Conservation (phyloP, 169 alveolate genomes). For the Eimeria maxima region DNA sequence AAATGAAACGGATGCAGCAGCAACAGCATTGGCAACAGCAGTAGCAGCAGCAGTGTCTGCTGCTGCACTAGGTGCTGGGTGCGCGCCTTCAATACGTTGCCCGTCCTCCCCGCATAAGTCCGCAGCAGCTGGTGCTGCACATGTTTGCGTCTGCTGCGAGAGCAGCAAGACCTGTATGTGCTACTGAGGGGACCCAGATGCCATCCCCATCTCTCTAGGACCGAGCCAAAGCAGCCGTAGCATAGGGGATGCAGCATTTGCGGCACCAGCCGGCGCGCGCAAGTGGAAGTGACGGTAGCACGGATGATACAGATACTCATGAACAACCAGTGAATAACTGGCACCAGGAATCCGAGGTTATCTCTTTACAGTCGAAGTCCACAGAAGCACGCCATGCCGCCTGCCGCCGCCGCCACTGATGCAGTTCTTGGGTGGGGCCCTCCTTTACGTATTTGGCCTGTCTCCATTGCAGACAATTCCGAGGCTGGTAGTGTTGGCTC, state of each 20-base stretch:
- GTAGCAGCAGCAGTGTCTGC: not conserved
- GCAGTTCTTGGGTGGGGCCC: constrained; percentile 79
- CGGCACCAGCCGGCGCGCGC: not conserved
- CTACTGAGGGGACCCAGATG: not conserved
- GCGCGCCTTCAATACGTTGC: constrained; percentile 15
- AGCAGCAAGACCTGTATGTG: constrained; percentile 43
- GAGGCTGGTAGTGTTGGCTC: not conserved
- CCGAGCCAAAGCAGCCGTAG: not conserved
- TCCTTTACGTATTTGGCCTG: constrained; percentile 52
- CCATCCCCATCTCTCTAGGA: constrained; percentile 2
- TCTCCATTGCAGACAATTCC: constrained; percentile 32
- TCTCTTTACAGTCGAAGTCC: not conserved
- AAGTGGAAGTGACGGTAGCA: not conserved
- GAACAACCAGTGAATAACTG: not conserved
- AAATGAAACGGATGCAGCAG: constrained; percentile 12
- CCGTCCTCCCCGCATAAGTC: constrained; percentile 17
- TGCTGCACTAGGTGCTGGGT: constrained; percentile 27
- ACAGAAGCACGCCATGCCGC: constrained; percentile 28
- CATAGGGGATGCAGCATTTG: not conserved
- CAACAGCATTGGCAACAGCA: not conserved
- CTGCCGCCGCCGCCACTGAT: constrained; percentile 67
- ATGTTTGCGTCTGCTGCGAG: not conserved
- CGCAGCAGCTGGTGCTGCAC: constrained; percentile 25
- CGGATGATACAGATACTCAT: not conserved
- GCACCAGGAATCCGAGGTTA: not conserved